Evolutionary conservation across 2,329 filamentous ascomycete species (phyloP), one percentile per base, ranked within the genome.

Genomic region (Calonectria multiphialidica): DNA sequence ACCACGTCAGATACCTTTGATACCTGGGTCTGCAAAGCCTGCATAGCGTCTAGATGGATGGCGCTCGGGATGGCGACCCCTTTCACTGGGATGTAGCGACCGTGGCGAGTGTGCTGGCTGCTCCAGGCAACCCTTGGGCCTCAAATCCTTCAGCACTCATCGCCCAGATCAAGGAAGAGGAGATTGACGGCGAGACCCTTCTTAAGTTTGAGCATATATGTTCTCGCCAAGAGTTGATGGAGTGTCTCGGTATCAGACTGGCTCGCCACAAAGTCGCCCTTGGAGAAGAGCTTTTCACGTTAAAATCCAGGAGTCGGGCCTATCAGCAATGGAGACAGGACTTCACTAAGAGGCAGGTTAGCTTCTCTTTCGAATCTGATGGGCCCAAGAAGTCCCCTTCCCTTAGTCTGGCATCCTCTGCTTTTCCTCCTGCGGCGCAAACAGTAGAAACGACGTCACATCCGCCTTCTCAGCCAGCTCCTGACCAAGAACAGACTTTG

Each of bases 11-110:
- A 62, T 16, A 62, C 23, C 57, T 69, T 66, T 13, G 21, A 61
- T 55, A 47, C 53, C 49, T 64, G 70, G 71, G 49, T 53, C 40
- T 10, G 30, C 18, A 57, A 45, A 62, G 63, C 55, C 66, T 53
- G 42, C 40, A 25, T 50, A 64, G 35, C 47, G 44, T 25, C 42
- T 70, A 73, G 64, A 83, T 84, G 82, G 80, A 80, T 33, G 75
- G 63, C 23, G 21, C 66, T 21, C 35, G 45, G 59, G 81, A 82
- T 18, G 80, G 83, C 68, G 94, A 98, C 83, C 95, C 95, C n/a
- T 93, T 92, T 82, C 79, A 88, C 66, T 98, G 95, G 95, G 88
- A 89, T 42, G 87, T 92, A 37, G 90, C 93, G 44, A 88, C 91
- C 42, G 90, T 97, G 13, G 88, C 93, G 12, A 81, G 86, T 18